Base-by-base conservation (phyloP, 495 filamentous ascomycete species). In the Viridothelium virens region DNA sequence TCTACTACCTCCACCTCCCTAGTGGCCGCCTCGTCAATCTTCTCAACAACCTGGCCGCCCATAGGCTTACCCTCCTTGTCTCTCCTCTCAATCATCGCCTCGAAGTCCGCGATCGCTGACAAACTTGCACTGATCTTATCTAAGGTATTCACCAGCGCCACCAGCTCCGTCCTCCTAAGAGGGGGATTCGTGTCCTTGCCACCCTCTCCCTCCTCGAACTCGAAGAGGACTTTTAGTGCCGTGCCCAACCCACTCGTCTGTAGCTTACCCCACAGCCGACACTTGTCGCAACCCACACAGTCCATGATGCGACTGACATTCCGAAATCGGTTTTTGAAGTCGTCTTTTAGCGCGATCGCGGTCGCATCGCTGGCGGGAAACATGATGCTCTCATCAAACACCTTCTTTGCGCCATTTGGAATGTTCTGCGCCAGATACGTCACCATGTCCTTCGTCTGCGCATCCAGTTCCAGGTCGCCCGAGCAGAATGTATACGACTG, bases 221-320 rank as follows among this genome's bases (percentile, higher is more conserved):
- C 95, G 71, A 97, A 98, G 2, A 98, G 81, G 1, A 98, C 87
- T 77, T 98, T 98, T 44, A 98, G 77, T 10, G 94, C 94, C 1
- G 94, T 92, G 41, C 94, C 95, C 72, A 96, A 97, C 16, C 94
- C 94, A 25, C 89, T 89, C 5, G 91, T 94, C 75, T 98, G 94
- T n/a, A 98, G 77, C 77, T 97, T 98, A 62, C 94, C 94, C 95
- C 94, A 98, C 2, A 98, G 85, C 16, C 94, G 86, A 78, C 94
- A 98, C 79, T 98, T 98, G 79, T 98, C 94, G 77, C 94, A 98
- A 31, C 94, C 94, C 16, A 97, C 94, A 75, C 94, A 98, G 78
- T 98, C 94, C 94, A 98, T 98, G 70, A 97, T 79, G 31, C 94
- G 85, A 70, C 88, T 92, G 63, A 98, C 91, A 70, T 98, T 98